Base-by-base conservation (phyloP, 1,139 yeast species). In the Scheffersomyces illinoinensis region DNA sequence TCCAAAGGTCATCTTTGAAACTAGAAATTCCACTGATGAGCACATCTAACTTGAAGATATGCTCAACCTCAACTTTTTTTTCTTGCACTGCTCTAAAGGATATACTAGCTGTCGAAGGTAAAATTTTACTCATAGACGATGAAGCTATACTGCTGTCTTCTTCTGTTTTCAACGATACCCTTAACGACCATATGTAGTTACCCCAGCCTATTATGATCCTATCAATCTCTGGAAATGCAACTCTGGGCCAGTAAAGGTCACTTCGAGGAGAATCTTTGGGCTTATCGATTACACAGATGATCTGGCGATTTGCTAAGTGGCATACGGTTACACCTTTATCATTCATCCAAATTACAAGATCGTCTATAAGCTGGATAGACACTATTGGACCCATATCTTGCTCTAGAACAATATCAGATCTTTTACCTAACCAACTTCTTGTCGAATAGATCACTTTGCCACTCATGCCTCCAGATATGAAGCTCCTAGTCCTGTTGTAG, bases 391-490 rank as follows among this genome's bases (percentile, higher is more conserved):
- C 95, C 52, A 84, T 79, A 10, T 85, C 85, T 57, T 84, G 82
- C 48, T 87, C 88, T 14, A 95, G 61, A 0, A 83, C 74, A 0
- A 85, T 79, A 67, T 95, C 99, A 0, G 82, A 79, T 58, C 97
- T 79, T 61, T 88, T 87, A 0, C 97, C 97, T 5, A 95, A 75
- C 99, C 99, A 95, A 64, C 90, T 91, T 61, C 87, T 82, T 54
- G 89, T 89, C 1, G 96, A 89, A 57, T 88, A 76, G 0, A 90
- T 76, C 0, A 95, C 89, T 59, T 90, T 87, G 0, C 98, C 98
- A 18, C 95, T 89, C 79, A 89, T 92, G 0, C 98, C 98, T 3
- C 98, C 98, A 49, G 93, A 88, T 0, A 91, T 80, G 64, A 92
- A 93, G 12, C 89, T 82, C 59, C 86, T 84, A 0, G 87, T 81